These are phyloP conservation scores for Pseudocercospora ulei DNA, from an alignment of 2,329 filamentous ascomycete species.

Conservation along the genomic window DNA sequence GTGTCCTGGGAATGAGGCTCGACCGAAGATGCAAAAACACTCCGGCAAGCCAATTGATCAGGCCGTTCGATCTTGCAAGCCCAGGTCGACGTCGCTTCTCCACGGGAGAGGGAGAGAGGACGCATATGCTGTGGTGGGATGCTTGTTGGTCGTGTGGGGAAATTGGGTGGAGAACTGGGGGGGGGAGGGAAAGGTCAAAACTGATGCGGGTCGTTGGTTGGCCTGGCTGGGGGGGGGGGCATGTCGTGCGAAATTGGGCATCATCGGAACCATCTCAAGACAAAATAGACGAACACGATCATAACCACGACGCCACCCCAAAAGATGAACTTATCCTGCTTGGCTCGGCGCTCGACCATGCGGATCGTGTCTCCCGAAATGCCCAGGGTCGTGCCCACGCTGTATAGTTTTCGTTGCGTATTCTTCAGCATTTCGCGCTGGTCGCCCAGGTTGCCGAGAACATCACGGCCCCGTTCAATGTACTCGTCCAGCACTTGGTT, in stretches of 20 bases:
- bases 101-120: constrained; percentile 12
- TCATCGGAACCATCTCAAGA: constrained; percentile 72
- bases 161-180: background rate
- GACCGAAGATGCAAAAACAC: constrained; percentile 4
- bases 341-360: constrained; percentile 85
- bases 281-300: constrained; percentile 83
- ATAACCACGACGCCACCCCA: constrained; percentile 77
- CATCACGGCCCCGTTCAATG: constrained; percentile 78
- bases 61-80: constrained; percentile 12
- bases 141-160: constrained; percentile 6
- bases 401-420: constrained; percentile 83
- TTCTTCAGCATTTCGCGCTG: constrained; percentile 93
- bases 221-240: too few relatives aligned
- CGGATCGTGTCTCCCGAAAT: constrained; percentile 92
- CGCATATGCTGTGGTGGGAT: constrained; percentile 19
- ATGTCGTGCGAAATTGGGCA: too few relatives aligned
- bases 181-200: background rate
- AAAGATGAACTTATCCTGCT: constrained; percentile 98
- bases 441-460: constrained; percentile 75
- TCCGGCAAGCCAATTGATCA: constrained; percentile 8
- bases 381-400: constrained; percentile 84
- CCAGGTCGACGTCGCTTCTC: constrained; percentile 15
- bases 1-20: constrained; percentile 8
- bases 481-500: constrained; percentile 87
- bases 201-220: constrained; percentile 5